Base-by-base conservation (phyloP, 306 rosid species). In the Citrullus colocynthis region DNA sequence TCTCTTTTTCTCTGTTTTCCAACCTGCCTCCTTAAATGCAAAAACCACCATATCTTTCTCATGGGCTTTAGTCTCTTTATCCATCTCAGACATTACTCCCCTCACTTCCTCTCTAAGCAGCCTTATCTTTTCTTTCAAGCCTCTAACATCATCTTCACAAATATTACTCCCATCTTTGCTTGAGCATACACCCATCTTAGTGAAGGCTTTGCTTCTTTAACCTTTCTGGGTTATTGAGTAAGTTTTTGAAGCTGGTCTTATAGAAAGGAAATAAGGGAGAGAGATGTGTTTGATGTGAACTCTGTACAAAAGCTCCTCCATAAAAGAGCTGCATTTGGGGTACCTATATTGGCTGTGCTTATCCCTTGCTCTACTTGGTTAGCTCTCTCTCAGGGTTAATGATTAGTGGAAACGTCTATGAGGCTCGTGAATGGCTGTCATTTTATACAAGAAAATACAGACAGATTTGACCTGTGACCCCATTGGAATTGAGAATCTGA, bases 1-100 rank as follows among this genome's bases (percentile, higher is more conserved):
- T 81, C 79, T 88, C 88, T 86, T 92, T 88, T 88, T 82, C 89
- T 95, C 98, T 63, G 85, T 88, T 85, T 84, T 95, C 99, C 98
- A 92, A 83, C 89, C 96, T 13, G 91, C 91, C 61, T 92, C 97
- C 83, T 89, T 92, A 34, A 89, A 90, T 24, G 90, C 85, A 45
- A 84, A 84, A 41, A 86, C 85, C 97, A 92, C 81, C 89, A 87
- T 88, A 39, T 92, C 98, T 11, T 85, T 86, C 86, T 94, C 96
- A 71, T 88, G 88, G 34, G 80, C 75, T 57, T 82, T 85, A 2
- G 63, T 79, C 85, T 86, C 91, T 44, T 89, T 84, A 76, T 88
- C 93, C 77, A 89, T 90, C 88, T 85, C 95, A 60, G 44, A 77
- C 85, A 86, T 67, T 72, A 90, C 83, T 86, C 85, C 91, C 82